Percentiles rank a stretch among this genome's conserved stretches.
Conservation (phyloP, 169 alveolate genomes). For the Cryptosporidium tyzzeri region DNA sequence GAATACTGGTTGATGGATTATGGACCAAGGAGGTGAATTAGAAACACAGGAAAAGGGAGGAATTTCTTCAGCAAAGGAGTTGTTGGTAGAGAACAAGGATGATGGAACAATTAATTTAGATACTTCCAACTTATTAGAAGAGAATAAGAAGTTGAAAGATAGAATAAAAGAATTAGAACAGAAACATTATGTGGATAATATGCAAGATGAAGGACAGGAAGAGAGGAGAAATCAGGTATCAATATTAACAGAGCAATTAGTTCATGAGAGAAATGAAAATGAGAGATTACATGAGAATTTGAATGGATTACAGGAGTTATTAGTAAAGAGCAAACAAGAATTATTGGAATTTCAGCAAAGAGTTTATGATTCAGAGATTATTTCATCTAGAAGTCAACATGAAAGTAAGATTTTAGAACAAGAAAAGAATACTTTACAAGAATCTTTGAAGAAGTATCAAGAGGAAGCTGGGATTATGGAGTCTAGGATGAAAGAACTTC, state of each 20-base stretch:
- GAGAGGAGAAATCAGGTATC: constrained; percentile 37
- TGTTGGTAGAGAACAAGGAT: neutral
- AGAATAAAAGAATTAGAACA: neutral
- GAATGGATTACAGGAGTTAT: constrained; percentile 39
- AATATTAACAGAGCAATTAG: constrained; percentile 45
- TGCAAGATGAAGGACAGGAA: neutral
- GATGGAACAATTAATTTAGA: neutral
- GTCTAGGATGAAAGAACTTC: constrained; percentile 36
- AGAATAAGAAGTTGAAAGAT: neutral
- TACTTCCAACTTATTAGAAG: neutral
- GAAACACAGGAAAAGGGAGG: neutral
- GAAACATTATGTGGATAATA: neutral
- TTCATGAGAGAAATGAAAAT: constrained; percentile 58
- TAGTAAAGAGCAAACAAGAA: constrained; percentile 48
- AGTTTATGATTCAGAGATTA: constrained; percentile 66
- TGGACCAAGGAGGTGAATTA: constrained; percentile 42
- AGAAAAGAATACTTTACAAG: constrained; percentile 38
- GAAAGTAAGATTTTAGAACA: constrained; percentile 46
- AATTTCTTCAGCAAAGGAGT: constrained; percentile 14
- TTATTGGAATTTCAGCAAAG: constrained; percentile 47
- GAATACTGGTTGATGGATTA: constrained; percentile 18
- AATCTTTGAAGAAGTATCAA: constrained; percentile 10
- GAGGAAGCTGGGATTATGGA: constrained; percentile 38
- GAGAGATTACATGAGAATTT: constrained; percentile 59
- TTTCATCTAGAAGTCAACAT: constrained; percentile 51